A percentile compares a stretch with the other conserved stretches of the same genome.
These are phyloP conservation scores for Pseudogymnoascus sp. DNA, from an alignment of 2,329 filamentous ascomycete genomes.

Conservation along the genomic window DNA sequence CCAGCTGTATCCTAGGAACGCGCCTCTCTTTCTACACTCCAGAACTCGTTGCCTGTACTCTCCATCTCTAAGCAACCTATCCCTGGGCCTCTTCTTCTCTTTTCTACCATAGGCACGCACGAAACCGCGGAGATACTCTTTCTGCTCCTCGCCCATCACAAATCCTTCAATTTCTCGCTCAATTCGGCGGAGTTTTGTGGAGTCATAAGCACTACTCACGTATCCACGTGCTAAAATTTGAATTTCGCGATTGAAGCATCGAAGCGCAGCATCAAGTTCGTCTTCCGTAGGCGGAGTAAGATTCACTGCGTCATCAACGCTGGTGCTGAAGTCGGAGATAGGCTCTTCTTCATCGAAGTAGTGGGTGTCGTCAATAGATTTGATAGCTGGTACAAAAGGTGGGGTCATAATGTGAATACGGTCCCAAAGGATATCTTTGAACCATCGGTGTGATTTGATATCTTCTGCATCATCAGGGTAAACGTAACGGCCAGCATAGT, in stretches of 20 bases:
- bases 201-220: conserved; percentile 27
- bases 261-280: conserved; percentile 26
- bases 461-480: conserved; percentile 79
- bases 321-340: conserved; percentile 56
- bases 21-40: conserved; percentile 70
- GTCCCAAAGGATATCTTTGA: conserved; percentile 71
- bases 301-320: conserved; percentile 19
- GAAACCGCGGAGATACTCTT: conserved; percentile 28
- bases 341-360: conserved; percentile 84
- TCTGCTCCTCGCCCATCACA: conserved; percentile 26
- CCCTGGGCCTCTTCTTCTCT: conserved; percentile 73
- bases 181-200: conserved; percentile 23
- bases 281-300: background rate
- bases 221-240: conserved; percentile 26
- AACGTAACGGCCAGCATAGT: conserved; percentile 55
- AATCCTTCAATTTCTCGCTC: conserved; percentile 30
- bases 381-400: conserved; percentile 72
- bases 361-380: conserved; percentile 63
- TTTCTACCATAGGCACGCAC: conserved; percentile 36
- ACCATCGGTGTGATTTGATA: conserved; percentile 85
- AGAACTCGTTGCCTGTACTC: conserved; percentile 60
- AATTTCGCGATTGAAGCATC: conserved; percentile 28
- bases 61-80: conserved; percentile 73
- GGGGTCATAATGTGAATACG: conserved; percentile 62
- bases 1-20: conserved; percentile 89